These are phyloP conservation scores for Gracilaria gracilis DNA, from an alignment of 23 red algal species.

Conservation along the genomic window DNA sequence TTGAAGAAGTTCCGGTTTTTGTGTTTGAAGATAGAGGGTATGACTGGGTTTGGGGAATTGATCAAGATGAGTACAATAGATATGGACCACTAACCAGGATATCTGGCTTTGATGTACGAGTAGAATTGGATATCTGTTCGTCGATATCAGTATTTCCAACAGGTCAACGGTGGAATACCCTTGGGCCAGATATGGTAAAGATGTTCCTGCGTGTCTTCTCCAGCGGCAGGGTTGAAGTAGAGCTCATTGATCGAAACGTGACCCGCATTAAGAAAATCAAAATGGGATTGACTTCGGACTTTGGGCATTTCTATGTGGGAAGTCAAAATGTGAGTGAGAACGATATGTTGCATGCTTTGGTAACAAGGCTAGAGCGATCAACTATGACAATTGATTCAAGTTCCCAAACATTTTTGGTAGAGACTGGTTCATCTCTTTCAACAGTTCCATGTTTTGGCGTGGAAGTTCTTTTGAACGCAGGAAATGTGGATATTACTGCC, in stretches of 20 bases:
- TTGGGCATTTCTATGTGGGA: background rate
- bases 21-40: conserved; percentile 9
- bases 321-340: background rate
- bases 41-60: background rate
- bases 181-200: too few species aligned
- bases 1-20: background rate
- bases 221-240: background rate
- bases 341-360: background rate
- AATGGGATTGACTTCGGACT: background rate
- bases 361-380: background rate
- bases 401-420: too few species aligned
- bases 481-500: too few species aligned
- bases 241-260: background rate
- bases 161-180: background rate
- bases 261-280: background rate
- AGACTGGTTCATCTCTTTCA: too few species aligned
- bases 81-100: background rate
- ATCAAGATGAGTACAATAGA: background rate
- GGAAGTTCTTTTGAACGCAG: too few species aligned
- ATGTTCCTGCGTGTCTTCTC: background rate
- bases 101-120: background rate
- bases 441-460: too few species aligned
- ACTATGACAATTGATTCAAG: background rate
- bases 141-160: background rate
- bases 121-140: background rate